Base-by-base conservation (phyloP, 306 rosid species). In the Gastrolobium bilobum region DNA sequence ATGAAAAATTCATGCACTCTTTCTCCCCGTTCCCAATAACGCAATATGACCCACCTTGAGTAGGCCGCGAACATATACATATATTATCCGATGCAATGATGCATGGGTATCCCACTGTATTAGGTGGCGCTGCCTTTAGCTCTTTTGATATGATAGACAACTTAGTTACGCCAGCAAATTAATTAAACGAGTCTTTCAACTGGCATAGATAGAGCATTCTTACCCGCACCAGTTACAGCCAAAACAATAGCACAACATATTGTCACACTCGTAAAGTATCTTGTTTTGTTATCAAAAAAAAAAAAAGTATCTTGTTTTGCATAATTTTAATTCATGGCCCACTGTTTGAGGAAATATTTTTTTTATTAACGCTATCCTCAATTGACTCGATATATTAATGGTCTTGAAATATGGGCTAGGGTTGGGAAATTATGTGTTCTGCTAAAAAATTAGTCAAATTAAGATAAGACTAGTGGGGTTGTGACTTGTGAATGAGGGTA, bases 11-110 rank as follows among this genome's bases (percentile, higher is more conserved):
- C 71, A 48, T 52, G 40, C 64, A 57, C 33, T 58, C 34, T 47
- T 6, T 68, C 10, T 15, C 73, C 46, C 57, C 29, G 2, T 42
- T 57, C 39, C 50, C 37, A 81, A 54, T 82, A 71, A 82, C 71
- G 70, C 79, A 77, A 77, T 61, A 47, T 62, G 9, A 37, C 60
- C 71, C 62, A 34, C 48, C 48, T 50, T 34, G 10, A 5, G 26
- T 50, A 48, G 34, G 10, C 34, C 43, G 33, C 44, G 4, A 11
- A 11, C 38, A 56, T 13, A 5, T n/a, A 34, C 26, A 20, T 20
- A 20, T 20, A 20, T 20, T 20, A 20, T 20, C 26, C 26, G 26
- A 20, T 20, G 26, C 26, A 20, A 20, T 20, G 26, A 20, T 20
- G 26, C 26, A 20, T 1, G 26, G 26, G 26, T 20, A 20, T 20